phyloP scores from a whole-genome alignment of 2,329 filamentous ascomycete species.

The Colletotrichum cuscutae region DNA sequence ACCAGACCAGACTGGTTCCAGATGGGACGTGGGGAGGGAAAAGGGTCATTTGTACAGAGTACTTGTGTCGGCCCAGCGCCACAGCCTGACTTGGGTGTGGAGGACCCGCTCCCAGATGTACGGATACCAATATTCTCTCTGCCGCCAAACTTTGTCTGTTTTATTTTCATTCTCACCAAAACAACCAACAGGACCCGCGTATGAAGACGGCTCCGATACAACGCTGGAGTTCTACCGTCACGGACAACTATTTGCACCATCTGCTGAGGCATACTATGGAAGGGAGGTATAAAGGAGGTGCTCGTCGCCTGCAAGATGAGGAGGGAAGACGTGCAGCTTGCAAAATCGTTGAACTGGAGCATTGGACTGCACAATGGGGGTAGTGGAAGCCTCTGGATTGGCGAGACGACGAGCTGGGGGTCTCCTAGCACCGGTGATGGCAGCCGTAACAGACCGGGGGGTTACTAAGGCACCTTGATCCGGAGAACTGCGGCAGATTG shows the following conservation, averaged over 20 bases:
- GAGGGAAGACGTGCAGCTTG: conserved; percentile 10
- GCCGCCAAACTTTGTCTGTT: background rate
- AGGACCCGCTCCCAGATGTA: conserved; percentile 9
- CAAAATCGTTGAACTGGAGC: conserved; percentile 1
- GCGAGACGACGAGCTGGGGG: conserved; percentile 22
- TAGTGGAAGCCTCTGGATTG: conserved; percentile 11
- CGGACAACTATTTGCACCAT: background rate
- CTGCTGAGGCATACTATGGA: too few species aligned
- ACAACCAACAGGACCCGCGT: background rate
- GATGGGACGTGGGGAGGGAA: conserved; percentile 2
- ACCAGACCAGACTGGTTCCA: conserved; percentile 14
- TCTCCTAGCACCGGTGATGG: conserved; percentile 17
- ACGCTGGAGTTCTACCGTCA: background rate
- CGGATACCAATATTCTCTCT: background rate
- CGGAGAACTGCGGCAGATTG: conserved; percentile 4
- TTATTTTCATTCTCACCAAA: background rate
- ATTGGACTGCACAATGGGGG: background rate
- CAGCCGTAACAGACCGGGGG: conserved; percentile 26
- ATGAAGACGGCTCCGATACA: background rate
- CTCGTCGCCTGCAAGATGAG: background rate
- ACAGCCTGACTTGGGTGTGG: background rate
- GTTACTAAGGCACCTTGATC: background rate
- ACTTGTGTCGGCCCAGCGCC: background rate
- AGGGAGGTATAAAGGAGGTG: background rate
- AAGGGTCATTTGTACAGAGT: conserved; percentile 14